These are phyloP conservation scores for Mycena maculata DNA, from an alignment of 768 basidiomycete species.

Conservation along the genomic window DNA sequence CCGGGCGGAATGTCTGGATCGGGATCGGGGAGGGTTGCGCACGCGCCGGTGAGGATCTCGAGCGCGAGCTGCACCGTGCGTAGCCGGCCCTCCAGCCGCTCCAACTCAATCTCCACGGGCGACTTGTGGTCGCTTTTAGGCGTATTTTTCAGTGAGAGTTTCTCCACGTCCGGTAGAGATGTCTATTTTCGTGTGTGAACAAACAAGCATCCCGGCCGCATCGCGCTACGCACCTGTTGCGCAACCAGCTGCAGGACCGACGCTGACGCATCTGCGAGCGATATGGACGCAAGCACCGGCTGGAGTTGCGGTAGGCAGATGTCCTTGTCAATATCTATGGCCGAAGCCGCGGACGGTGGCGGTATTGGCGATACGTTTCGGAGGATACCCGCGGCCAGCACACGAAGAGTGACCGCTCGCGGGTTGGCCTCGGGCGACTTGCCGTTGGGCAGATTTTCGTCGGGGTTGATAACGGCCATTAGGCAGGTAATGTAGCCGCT, in stretches of 20 bases:
- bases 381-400: constrained; percentile 79
- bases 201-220: constrained; percentile 27
- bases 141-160: constrained; percentile 68
- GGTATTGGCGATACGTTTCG: constrained; percentile 83
- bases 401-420: constrained; percentile 63
- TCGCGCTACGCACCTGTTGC: constrained; percentile 67
- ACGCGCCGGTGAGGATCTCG: constrained; percentile 89
- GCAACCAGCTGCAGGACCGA: constrained; percentile 63
- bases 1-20: constrained; percentile 55
- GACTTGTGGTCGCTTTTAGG: constrained; percentile 85
- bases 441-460: constrained; percentile 44
- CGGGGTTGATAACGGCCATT: constrained; percentile 65
- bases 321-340: constrained; percentile 76
- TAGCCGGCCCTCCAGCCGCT: constrained; percentile 75
- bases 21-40: constrained; percentile 87
- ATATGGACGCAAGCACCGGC: constrained; percentile 71
- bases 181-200: constrained; percentile 9
- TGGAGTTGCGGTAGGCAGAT: constrained; percentile 77
- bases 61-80: constrained; percentile 84
- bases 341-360: constrained; percentile 69
- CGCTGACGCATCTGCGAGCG: constrained; percentile 62
- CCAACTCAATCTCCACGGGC: constrained; percentile 74
- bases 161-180: constrained; percentile 64
- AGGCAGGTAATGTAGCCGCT: constrained; percentile 73
- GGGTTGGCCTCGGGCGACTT: constrained; percentile 56